Evolutionary conservation across 305 asterid species (phyloP).

Genomic region (Fraxinus greggii): DNA sequence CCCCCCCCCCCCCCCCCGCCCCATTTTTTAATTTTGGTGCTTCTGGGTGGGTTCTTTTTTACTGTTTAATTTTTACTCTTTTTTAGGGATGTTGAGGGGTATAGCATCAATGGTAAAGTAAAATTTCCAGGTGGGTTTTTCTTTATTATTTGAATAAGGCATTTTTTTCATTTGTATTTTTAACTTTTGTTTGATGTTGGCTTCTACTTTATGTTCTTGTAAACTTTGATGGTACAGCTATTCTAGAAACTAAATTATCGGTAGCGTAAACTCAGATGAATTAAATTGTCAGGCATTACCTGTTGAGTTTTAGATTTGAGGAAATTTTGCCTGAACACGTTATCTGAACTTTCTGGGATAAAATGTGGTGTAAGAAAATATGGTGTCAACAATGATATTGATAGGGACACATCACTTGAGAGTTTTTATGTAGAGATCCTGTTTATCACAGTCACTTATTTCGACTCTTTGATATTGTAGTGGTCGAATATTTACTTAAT

Average conservation of each 20-base stretch:
- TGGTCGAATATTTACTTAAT: background rate
- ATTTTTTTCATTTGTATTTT: background rate
- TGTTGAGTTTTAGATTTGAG: background rate
- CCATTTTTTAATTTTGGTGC: background rate
- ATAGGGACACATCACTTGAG: background rate
- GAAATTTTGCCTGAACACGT: background rate
- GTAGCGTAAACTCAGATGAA: background rate
- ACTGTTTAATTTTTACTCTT: constrained; percentile 12
- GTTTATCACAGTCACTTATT: background rate
- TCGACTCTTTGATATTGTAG: background rate
- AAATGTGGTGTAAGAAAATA: background rate
- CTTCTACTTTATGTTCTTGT: background rate
- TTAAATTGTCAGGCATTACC: background rate
- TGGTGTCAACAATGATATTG: background rate
- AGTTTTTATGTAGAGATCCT: background rate
- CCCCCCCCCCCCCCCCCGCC: background rate
- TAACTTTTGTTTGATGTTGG: background rate
- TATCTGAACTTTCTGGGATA: background rate
- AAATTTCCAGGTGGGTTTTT: constrained; percentile 58
- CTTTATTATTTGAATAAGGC: background rate
- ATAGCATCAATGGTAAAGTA: constrained; percentile 58
- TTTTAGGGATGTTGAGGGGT: constrained; percentile 56
- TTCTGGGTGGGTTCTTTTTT: background rate
- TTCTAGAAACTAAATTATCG: background rate
- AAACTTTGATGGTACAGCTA: background rate